phyloP scores from a whole-genome alignment of 2,329 filamentous ascomycete genomes.

The Verticillium nubilum region DNA sequence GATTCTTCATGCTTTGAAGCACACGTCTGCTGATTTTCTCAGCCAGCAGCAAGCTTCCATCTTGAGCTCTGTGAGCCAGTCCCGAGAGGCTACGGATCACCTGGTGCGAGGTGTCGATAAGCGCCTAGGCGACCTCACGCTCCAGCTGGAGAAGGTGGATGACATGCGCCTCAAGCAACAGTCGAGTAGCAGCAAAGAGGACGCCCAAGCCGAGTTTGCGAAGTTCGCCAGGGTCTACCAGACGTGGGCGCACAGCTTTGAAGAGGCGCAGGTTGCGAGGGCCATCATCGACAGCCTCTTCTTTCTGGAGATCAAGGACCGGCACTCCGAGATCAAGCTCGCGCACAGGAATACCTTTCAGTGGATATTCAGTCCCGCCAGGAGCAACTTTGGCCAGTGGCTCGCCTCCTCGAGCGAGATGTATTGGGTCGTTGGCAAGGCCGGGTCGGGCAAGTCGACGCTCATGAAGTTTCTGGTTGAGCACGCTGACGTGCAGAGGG shows the following conservation, averaged over 20 bases:
- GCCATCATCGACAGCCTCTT: not conserved
- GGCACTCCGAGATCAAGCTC: constrained; percentile 20
- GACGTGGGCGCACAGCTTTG: not conserved
- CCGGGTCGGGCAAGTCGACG: constrained; percentile 41
- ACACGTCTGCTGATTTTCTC: not conserved
- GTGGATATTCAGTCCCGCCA: constrained; percentile 29
- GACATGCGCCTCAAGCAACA: not conserved
- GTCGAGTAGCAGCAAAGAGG: not conserved
- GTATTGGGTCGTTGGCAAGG: constrained; percentile 36
- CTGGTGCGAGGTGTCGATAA: not conserved
- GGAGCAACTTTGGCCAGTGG: constrained; percentile 14
- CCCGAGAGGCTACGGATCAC: not conserved
- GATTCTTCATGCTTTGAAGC: no score
- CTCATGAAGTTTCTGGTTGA: constrained; percentile 36
- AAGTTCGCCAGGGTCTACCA: not conserved
- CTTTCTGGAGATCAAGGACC: not conserved
- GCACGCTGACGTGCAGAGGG: constrained; percentile 16
- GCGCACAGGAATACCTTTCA: constrained; percentile 35
- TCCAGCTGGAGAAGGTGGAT: not conserved
- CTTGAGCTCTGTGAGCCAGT: not conserved
- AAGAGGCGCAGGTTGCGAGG: not conserved
- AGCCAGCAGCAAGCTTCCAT: not conserved
- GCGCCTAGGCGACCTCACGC: not conserved
- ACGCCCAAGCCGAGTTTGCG: not conserved
- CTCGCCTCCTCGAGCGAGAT: constrained; percentile 13